Percentiles rank a stretch among this genome's conserved stretches.
Evolutionary conservation across 352 stramenopile genomes (phyloP).

Genomic region (Globisporangium emineosum): DNA sequence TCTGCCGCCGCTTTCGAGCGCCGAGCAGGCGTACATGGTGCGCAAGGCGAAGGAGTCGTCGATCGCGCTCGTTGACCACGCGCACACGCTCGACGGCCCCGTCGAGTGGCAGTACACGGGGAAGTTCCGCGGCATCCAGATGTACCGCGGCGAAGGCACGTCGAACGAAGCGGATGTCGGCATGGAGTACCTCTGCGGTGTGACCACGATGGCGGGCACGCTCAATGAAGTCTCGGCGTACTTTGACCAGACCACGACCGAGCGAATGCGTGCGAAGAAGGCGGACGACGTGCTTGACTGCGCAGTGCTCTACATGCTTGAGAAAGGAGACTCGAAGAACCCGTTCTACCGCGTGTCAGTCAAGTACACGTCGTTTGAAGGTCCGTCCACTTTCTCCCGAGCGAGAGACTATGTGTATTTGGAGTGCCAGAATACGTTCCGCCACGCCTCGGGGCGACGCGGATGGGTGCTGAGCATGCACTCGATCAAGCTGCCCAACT

Average conservation of each 20-base stretch:
- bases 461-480: slow-evolving; percentile 83
- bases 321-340: slow-evolving; percentile 40
- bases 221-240: slow-evolving; percentile 65
- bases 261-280: slow-evolving; percentile 54
- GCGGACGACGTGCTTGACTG: slow-evolving; percentile 67
- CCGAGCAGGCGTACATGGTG: slow-evolving; percentile 58
- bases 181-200: slow-evolving; percentile 69
- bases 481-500: slow-evolving; percentile 77
- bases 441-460: slow-evolving; percentile 57
- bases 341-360: slow-evolving; percentile 62
- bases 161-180: slow-evolving; percentile 23
- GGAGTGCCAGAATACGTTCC: slow-evolving; percentile 81
- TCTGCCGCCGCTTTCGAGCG: slow-evolving; percentile 30
- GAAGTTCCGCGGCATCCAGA: slow-evolving; percentile 72
- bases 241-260: slow-evolving; percentile 67
- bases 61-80: slow-evolving; percentile 63
- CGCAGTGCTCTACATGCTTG: slow-evolving; percentile 58
- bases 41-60: slow-evolving; percentile 68
- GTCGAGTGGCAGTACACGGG: slow-evolving; percentile 77
- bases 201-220: slow-evolving; percentile 69
- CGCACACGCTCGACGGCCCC: slow-evolving; percentile 66
- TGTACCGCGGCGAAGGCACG: slow-evolving; percentile 75
- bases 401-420: slow-evolving; percentile 70
- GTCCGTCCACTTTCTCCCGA: slow-evolving; percentile 49
- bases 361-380: slow-evolving; percentile 71